These are phyloP conservation scores for Ascochyta viciae-villosae DNA, from an alignment of 2,329 filamentous ascomycete genomes.

Conservation along the genomic window DNA sequence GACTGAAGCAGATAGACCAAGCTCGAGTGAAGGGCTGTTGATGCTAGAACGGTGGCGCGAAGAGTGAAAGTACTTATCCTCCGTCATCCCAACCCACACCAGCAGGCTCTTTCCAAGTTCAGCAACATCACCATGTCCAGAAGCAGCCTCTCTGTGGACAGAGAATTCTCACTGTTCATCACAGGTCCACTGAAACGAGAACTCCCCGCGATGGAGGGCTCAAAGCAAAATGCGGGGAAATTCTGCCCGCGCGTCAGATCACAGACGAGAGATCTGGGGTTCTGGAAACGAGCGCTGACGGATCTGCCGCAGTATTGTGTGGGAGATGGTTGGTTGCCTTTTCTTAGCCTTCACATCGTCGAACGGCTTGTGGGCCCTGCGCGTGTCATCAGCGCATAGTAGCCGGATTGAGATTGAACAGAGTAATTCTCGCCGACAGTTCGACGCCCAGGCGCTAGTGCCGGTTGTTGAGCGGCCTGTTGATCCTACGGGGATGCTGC, in stretches of 20 bases:
- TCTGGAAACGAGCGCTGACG: constrained; percentile 30
- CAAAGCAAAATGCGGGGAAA: constrained; percentile 34
- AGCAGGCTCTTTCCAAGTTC: constrained; percentile 10
- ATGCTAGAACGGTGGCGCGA: constrained; percentile 6
- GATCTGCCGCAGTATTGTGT: constrained; percentile 12
- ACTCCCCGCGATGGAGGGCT: constrained; percentile 22
- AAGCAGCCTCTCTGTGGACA: constrained; percentile 13
- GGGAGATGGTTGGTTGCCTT: constrained; percentile 34
- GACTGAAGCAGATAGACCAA: neutral
- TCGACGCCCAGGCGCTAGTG: constrained; percentile 6
- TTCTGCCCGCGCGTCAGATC: constrained; percentile 32
- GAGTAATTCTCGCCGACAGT: constrained; percentile 42
- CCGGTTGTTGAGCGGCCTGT: constrained; percentile 17
- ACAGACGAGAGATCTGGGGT: constrained; percentile 21
- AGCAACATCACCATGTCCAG: constrained; percentile 5
- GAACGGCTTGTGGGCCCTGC: constrained; percentile 21
- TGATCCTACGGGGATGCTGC: constrained; percentile 27
- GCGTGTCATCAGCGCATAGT: constrained; percentile 19
- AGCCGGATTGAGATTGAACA: constrained; percentile 19
- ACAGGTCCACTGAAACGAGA: constrained; percentile 26
- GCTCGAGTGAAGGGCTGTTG: neutral
- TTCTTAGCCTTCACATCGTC: constrained; percentile 24
- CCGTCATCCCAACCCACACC: constrained; percentile 31
- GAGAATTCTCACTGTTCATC: constrained; percentile 26
- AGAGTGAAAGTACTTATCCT: constrained; percentile 22